phyloP scores from a whole-genome alignment of 2,329 filamentous ascomycete genomes.

The Elsinoe necatrix region DNA sequence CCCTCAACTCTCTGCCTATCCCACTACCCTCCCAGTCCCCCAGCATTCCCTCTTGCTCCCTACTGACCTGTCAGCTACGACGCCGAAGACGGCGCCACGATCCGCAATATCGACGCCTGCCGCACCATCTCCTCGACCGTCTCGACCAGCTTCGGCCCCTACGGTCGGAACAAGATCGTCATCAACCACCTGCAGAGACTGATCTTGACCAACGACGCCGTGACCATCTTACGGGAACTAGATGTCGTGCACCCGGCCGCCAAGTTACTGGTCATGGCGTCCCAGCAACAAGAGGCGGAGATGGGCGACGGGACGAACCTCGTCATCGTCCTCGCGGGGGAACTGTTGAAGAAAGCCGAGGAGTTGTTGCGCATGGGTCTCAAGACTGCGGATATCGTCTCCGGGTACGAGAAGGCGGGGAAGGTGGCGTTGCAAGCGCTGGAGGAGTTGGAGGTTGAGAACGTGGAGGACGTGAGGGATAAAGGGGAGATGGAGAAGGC shows the following conservation, averaged over 20 bases:
- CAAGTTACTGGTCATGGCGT: constrained; percentile 96
- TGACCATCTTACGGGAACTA: constrained; percentile 92
- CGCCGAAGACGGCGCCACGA: constrained; percentile 94
- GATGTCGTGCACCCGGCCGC: constrained; percentile 97
- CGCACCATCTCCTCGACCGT: constrained; percentile 91
- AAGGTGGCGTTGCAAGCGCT: constrained; percentile 75
- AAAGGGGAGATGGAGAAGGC: constrained; percentile 86
- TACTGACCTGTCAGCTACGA: constrained; percentile 64
- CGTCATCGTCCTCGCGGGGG: constrained; percentile 90
- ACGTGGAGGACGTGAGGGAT: constrained; percentile 74
- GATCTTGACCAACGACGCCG: constrained; percentile 96
- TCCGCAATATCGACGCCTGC: constrained; percentile 98
- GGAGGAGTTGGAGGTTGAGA: constrained; percentile 69
- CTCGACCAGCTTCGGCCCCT: constrained; percentile 91
- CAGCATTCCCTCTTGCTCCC: constrained; percentile 19
- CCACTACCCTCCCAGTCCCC: constrained; percentile 18
- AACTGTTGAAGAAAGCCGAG: constrained; percentile 94
- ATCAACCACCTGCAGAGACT: constrained; percentile 99
- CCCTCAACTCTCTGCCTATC: constrained; percentile 17
- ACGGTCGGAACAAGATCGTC: constrained; percentile 98
- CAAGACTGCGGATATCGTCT: constrained; percentile 95
- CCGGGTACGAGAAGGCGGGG: constrained; percentile 92
- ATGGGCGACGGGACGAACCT: constrained; percentile 98
- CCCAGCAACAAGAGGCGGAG: constrained; percentile 96
- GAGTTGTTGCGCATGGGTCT: constrained; percentile 92